phyloP scores from a whole-genome alignment of 169 alveolate genomes.

The Plasmodium fragile region DNA sequence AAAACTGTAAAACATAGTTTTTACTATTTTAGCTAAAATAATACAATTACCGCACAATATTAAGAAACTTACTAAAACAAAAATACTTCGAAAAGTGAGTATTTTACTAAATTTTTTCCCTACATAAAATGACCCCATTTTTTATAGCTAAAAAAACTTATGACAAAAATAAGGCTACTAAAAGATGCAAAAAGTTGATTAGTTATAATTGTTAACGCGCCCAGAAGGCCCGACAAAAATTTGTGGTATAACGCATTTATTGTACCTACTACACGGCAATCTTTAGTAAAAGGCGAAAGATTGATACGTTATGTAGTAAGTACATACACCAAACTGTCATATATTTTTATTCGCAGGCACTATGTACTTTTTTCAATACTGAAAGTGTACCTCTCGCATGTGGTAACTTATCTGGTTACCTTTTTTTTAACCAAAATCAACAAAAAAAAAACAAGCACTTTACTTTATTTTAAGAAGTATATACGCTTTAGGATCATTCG shows the following conservation, averaged over 20 bases:
- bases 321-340: slow-evolving; percentile 34
- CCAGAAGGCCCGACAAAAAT: slow-evolving; percentile 82
- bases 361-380: slow-evolving; percentile 64
- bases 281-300: slow-evolving; percentile 99
- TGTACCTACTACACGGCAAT: slow-evolving; percentile 95
- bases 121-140: not conserved
- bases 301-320: slow-evolving; percentile 89
- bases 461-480: not conserved
- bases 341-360: not conserved
- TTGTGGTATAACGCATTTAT: slow-evolving; percentile 81
- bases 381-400: slow-evolving; percentile 43
- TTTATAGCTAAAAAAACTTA: too few relatives aligned
- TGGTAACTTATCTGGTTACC: not conserved
- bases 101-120: too few relatives aligned
- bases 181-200: slow-evolving; percentile 58
- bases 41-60: too few relatives aligned
- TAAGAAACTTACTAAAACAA: too few relatives aligned
- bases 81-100: too few relatives aligned
- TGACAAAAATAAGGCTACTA: not conserved
- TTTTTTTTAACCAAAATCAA: not conserved
- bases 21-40: too few relatives aligned
- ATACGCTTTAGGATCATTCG: not conserved
- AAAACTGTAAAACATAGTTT: too few relatives aligned
- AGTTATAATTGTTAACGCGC: slow-evolving; percentile 59
- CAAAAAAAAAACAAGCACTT: not conserved